Evolutionary conservation across 495 filamentous ascomycete genomes (phyloP).

Genomic region (Aspergillus wentii): DNA sequence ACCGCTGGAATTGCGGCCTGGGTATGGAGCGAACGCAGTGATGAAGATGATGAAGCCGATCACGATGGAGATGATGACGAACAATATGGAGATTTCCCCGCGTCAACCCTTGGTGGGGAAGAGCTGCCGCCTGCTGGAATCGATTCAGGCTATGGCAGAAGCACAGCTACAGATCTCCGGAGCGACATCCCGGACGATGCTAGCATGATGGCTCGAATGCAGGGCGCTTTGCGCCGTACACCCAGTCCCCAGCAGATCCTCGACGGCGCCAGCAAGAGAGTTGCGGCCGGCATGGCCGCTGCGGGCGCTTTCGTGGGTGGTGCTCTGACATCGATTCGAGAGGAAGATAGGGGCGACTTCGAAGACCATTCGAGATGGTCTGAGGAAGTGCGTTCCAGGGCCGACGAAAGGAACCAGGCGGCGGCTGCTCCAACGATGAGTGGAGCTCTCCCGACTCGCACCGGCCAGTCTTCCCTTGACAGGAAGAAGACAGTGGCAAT

Average conservation of each 20-base stretch:
- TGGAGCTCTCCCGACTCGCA: constrained; percentile 21
- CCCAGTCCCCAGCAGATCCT: constrained; percentile 87
- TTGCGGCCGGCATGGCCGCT: constrained; percentile 74
- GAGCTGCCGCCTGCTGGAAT: constrained; percentile 25
- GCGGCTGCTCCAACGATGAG: constrained; percentile 23
- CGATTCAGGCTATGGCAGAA: constrained; percentile 26
- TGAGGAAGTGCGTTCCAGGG: constrained; percentile 62
- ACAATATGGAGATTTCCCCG: constrained; percentile 43
- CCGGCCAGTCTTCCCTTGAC: constrained; percentile 14
- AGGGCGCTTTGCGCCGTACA: constrained; percentile 77
- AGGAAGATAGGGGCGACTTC: constrained; percentile 75
- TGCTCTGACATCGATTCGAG: constrained; percentile 77
- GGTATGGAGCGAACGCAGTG: constrained; percentile 84
- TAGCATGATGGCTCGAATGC: constrained; percentile 71
- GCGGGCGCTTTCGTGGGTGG: constrained; percentile 74
- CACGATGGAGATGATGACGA: constrained; percentile 34
- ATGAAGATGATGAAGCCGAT: constrained; percentile 60
- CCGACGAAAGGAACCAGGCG: constrained; percentile 26
- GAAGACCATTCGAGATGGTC: constrained; percentile 83
- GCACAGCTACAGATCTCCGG: constrained; percentile 22
- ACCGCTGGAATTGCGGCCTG: constrained; percentile 81
- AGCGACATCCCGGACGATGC: constrained; percentile 44
- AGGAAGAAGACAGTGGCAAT: constrained; percentile 73
- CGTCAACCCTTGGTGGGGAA: constrained; percentile 19
- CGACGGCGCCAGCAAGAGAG: constrained; percentile 69